phyloP scores from a whole-genome alignment of 2,329 filamentous ascomycete species.

The Plectosphaerella plurivora region DNA sequence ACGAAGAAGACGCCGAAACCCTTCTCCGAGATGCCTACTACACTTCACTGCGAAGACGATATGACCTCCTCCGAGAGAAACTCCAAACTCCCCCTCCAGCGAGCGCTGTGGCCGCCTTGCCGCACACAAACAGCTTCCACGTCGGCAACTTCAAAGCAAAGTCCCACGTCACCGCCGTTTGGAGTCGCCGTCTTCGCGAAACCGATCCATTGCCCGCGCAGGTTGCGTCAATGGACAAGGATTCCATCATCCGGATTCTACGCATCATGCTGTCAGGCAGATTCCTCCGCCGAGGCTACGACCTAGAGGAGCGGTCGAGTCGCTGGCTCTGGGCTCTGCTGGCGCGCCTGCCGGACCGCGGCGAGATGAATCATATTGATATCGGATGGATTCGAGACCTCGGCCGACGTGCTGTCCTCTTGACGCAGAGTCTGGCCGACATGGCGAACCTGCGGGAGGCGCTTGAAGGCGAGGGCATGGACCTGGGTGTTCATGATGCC shows the following conservation, averaged over 20 bases:
- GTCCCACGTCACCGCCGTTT: constrained; percentile 44
- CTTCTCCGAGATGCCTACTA: constrained; percentile 64
- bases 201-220: constrained; percentile 56
- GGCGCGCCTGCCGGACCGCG: constrained; percentile 67
- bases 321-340: constrained; percentile 84
- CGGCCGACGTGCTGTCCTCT: constrained; percentile 67
- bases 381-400: constrained; percentile 74
- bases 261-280: constrained; percentile 61
- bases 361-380: constrained; percentile 71
- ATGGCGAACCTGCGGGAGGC: constrained; percentile 43
- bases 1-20: constrained; percentile 24
- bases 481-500: constrained; percentile 37
- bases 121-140: constrained; percentile 47
- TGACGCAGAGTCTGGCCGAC: constrained; percentile 51
- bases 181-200: constrained; percentile 46
- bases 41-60: constrained; percentile 59
- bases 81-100: constrained; percentile 54
- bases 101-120: constrained; percentile 47
- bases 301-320: constrained; percentile 63
- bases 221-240: constrained; percentile 61
- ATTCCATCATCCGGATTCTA: constrained; percentile 62
- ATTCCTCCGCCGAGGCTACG: constrained; percentile 55
- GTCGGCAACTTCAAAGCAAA: constrained; percentile 49
- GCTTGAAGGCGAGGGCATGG: constrained; percentile 30
- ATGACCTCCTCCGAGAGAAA: constrained; percentile 56